Conservation (phyloP, 225 moss, liverwort and hornwort species). For the Sphagnum contortum region DNA sequence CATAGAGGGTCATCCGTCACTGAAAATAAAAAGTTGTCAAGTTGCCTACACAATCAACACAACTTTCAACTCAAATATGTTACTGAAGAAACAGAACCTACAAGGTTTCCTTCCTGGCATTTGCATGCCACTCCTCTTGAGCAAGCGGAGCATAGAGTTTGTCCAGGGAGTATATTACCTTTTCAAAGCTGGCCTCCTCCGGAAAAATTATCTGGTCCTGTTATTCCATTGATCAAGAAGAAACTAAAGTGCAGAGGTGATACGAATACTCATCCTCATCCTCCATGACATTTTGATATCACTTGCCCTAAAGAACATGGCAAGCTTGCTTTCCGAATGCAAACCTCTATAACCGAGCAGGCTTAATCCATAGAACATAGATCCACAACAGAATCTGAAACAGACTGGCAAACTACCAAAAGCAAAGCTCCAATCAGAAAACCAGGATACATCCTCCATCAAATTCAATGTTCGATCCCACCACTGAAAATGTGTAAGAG, state of each 20-base stretch:
- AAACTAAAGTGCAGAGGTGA: not conserved
- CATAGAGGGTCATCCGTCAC: not conserved
- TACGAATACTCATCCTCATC: no score
- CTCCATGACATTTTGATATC: no score
- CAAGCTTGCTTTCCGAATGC: no score
- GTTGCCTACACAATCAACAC: conserved; percentile 9
- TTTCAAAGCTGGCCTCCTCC: conserved; percentile 84
- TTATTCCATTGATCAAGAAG: conserved; percentile 25
- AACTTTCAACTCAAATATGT: not conserved
- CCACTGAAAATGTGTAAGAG: conserved; percentile 89
- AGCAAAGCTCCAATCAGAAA: no score
- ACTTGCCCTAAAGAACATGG: no score
- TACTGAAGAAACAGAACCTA: not conserved
- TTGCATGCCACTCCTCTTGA: no score
- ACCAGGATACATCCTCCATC: conserved; percentile 82
- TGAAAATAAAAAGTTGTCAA: no score
- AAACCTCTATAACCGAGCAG: no score
- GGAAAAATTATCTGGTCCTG: conserved; percentile 90
- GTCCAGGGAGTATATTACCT: conserved; percentile 24
- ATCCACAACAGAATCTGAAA: no score
- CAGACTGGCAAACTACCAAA: no score
- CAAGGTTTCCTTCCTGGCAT: not conserved
- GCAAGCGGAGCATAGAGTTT: no score
- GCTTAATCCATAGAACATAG: no score
- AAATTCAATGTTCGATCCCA: conserved; percentile 51